These are phyloP conservation scores for Crotalaria pallida DNA, from an alignment of 306 rosid genomes.

Conservation along the genomic window DNA sequence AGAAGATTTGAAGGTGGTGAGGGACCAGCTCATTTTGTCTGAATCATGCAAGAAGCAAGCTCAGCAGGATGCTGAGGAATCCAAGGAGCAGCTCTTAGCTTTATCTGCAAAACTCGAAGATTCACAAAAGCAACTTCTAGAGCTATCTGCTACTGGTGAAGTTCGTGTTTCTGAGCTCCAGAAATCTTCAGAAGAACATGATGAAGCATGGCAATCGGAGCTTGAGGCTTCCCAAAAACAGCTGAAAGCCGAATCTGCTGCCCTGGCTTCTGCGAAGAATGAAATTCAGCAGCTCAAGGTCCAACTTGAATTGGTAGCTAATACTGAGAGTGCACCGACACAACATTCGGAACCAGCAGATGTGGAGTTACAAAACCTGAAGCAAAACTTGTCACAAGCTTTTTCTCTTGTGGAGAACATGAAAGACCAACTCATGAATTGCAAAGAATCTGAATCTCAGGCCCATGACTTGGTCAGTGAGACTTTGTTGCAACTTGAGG, in stretches of 20 bases:
- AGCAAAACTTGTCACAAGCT: constrained; percentile 56
- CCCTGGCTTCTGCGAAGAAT: constrained; percentile 52
- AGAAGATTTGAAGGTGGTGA: constrained; percentile 63
- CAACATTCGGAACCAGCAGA: constrained; percentile 42
- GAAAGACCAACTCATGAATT: constrained; percentile 46
- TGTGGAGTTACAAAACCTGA: constrained; percentile 58
- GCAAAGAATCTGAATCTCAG: constrained; percentile 62
- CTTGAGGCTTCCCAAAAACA: constrained; percentile 48
- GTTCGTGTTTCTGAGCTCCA: constrained; percentile 46
- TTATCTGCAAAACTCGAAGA: constrained; percentile 64
- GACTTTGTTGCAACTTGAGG: constrained; percentile 67
- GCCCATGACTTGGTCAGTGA: constrained; percentile 48
- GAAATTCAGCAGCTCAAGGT: constrained; percentile 66
- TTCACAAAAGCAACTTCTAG: constrained; percentile 53
- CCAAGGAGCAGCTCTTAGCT: constrained; percentile 46
- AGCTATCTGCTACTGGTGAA: constrained; percentile 52
- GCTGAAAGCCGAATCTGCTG: constrained; percentile 45
- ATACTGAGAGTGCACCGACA: constrained; percentile 41
- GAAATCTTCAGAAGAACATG: constrained; percentile 43
- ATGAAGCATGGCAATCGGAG: constrained; percentile 46
- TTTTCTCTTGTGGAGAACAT: constrained; percentile 56
- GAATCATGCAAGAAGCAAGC: constrained; percentile 74
- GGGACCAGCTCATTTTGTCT: constrained; percentile 49
- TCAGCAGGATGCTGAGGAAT: constrained; percentile 63
- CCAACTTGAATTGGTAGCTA: constrained; percentile 58